Evolutionary conservation across 495 filamentous ascomycete genomes (phyloP), one percentile per base, ranked within the genome.

Genomic region (Astrocystis sublimbata): DNA sequence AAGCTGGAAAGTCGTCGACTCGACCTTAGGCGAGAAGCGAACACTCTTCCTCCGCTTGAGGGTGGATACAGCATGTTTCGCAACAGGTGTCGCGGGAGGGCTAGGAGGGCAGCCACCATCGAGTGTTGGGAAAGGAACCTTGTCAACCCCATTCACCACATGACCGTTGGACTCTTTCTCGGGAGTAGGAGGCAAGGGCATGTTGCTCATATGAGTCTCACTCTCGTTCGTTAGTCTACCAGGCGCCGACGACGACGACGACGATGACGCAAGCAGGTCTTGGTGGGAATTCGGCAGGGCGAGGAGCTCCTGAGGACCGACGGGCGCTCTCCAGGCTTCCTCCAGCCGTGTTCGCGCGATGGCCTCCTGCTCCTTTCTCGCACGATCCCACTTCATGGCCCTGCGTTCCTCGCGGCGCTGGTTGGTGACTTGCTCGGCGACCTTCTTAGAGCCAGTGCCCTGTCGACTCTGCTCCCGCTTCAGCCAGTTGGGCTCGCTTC

Each of bases 401-500:
- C 86, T 87, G 24, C 94, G 85, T 71, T 97, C 92, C 43, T 87
- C 84, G 65, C 94, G 85, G 55, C 94, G 79, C 45, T 85, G 76
- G 23, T 82, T 81, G n/a, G 93, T 98, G 42, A 85, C 73, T 58
- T 94, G 88, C 73, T 96, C 92, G 53, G 88, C 90, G 17, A 81
- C 83, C 31, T 75, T 78, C 33, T 72, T 71, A 24, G 68, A 70
- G 46, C 83, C 84, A 30, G 83, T 74, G 4, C 90, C 92, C 43
- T 84, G 79, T 61, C 86, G 82, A 52, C 85, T 85, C 68, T 89
- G 90, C 71, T 96, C 91, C 51, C 90, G 81, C 52, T 89, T 89
- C 54, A 97, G 73, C 94, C 94, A 99, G 58, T 85, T 92, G 3
- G 93, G 94, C 71, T 98, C 93, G 75, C 92, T 96, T 65, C 94